Evolutionary conservation across 2,329 filamentous ascomycete genomes (phyloP).

Genomic region (Canariomyces notabilis): DNA sequence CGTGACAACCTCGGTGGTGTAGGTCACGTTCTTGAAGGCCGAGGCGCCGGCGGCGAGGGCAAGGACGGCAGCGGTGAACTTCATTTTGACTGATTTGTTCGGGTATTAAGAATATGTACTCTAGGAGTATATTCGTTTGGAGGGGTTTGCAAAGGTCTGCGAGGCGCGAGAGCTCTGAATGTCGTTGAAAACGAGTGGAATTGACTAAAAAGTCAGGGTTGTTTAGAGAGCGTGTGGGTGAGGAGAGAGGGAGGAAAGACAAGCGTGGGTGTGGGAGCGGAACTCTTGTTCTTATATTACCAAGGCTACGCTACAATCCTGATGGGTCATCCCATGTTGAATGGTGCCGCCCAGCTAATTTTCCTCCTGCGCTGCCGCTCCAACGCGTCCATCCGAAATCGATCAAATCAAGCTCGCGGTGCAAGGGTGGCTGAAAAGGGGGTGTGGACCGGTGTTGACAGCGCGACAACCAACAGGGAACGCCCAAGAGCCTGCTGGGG

Average conservation of each 20-base stretch:
- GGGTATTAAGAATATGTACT: constrained; percentile 37
- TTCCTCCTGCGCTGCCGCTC: constrained; percentile 1
- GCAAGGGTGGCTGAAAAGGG: constrained; percentile 18
- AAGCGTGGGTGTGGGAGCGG: constrained; percentile 33
- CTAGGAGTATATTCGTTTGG: constrained; percentile 26
- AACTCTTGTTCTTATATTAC: constrained; percentile 45
- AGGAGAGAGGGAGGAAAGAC: constrained; percentile 35
- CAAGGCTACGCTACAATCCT: constrained; percentile 17
- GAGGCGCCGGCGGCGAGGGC: constrained; percentile 46
- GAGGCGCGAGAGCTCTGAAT: constrained; percentile 25
- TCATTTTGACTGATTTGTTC: constrained; percentile 56
- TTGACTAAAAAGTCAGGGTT: constrained; percentile 53
- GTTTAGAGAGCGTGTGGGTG: constrained; percentile 43
- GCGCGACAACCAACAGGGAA: constrained; percentile 14
- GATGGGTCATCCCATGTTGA: constrained; percentile 1
- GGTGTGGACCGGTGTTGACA: constrained; percentile 18
- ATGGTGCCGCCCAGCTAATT: constrained; percentile 1
- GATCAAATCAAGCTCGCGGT: constrained; percentile 14
- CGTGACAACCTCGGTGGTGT: constrained; percentile 62
- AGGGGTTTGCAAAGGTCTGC: constrained; percentile 24
- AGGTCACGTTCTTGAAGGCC: constrained; percentile 44
- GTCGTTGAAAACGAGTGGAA: constrained; percentile 49
- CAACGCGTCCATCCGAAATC: constrained; percentile 14
- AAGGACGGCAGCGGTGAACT: constrained; percentile 53
- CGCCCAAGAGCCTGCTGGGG: constrained; percentile 4